Base-by-base conservation (phyloP, 1,139 yeast genomes). In the Cylindricascospora bacillispora region DNA sequence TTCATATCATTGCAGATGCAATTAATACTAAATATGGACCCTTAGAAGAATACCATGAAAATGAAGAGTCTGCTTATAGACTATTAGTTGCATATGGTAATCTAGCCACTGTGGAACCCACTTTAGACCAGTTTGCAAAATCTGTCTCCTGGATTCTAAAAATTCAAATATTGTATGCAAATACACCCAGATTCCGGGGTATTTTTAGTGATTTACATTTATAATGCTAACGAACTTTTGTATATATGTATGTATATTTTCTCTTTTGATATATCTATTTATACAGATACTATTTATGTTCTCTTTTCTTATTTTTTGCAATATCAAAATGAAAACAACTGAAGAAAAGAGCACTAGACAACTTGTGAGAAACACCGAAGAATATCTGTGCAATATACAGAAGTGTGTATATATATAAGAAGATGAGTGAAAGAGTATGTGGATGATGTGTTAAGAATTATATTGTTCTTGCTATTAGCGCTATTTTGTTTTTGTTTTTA, bases 61-160 rank as follows among this genome's bases (percentile, higher is more conserved):
- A 53, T 2, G 54, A 65, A n/a, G 85, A 76, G 45, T 65, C 79
- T 2, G 60, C 64, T 0, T 76, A 74, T 49, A 60, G 85, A 37
- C 41, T 70, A 13, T 38, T 64, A 6, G 60, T 75, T 19, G 71
- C 77, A 0, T 58, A 62, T 29, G 83, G 82, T 6, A 71, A 59
- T 29, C 31, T 59, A 24, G 39, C 58, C 15, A 48, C 53, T 3
- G 38, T 56, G 2, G 58, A 57, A 15, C 44, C 49, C 2, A 33
- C 50, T 2, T 32, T 53, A 21, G 51, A 33, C 25, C 52, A 49
- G 27, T 49, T 45, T 30, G 52, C 56, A 1, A 34, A 33, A n/a
- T 47, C 53, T 1, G 38, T 54, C 3, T 24, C 41, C 6, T 54
- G 59, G 59, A 30, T 53, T 12, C 41, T 37, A 12, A 35, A 35